Conservation (phyloP, 2,329 filamentous ascomycete genomes). For the Colletotrichum lindemuthianum region DNA sequence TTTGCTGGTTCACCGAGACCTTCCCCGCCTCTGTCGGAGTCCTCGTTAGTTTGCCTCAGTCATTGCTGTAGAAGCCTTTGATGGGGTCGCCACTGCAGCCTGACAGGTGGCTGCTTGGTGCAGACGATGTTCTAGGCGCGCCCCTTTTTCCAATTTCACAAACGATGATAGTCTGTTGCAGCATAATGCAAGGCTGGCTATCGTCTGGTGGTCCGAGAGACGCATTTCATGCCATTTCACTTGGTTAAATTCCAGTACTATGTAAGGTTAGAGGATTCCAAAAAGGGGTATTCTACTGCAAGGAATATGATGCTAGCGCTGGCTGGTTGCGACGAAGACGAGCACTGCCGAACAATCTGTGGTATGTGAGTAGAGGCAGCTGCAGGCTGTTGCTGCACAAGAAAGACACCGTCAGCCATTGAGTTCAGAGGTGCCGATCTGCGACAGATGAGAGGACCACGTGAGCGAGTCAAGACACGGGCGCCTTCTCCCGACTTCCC, state of each 20-base stretch:
- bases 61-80: slow-evolving; percentile 8
- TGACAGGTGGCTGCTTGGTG: slow-evolving; percentile 12
- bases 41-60: slow-evolving; percentile 19
- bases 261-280: neutral
- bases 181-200: slow-evolving; percentile 25
- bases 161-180: slow-evolving; percentile 17
- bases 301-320: neutral
- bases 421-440: slow-evolving; percentile 16
- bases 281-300: neutral
- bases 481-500: slow-evolving; percentile 10
- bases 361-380: neutral
- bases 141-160: neutral
- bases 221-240: slow-evolving; percentile 7
- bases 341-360: neutral
- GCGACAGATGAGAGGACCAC: slow-evolving; percentile 18
- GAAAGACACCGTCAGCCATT: neutral
- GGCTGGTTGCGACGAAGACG: slow-evolving; percentile 8
- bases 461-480: slow-evolving; percentile 33
- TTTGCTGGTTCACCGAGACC: slow-evolving; percentile 30
- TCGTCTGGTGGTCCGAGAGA: slow-evolving; percentile 22
- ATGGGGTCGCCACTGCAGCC: slow-evolving; percentile 2
- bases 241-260: neutral
- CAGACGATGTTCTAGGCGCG: slow-evolving; percentile 5
- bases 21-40: slow-evolving; percentile 25
- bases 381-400: neutral